These are phyloP conservation scores for Litsea cubeba DNA, from an alignment of 164 flowering plant species.

Conservation along the genomic window DNA sequence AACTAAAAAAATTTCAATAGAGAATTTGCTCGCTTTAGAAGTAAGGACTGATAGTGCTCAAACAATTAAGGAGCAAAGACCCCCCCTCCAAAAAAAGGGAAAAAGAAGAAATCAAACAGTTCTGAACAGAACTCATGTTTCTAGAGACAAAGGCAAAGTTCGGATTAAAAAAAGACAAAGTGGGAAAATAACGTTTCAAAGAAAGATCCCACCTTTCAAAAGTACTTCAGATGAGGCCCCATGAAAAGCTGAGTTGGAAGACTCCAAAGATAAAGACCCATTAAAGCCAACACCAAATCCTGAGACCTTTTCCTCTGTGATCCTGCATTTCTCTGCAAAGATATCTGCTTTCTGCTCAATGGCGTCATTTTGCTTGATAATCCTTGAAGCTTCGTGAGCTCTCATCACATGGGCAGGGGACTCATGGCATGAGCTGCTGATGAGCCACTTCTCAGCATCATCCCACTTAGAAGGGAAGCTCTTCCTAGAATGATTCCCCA, in stretches of 20 bases:
- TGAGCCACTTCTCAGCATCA: slow-evolving; percentile 94
- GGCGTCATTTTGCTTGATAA: slow-evolving; percentile 20
- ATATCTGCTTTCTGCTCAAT: slow-evolving; percentile 36
- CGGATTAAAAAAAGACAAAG: neutral
- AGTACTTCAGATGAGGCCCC: slow-evolving; percentile 46
- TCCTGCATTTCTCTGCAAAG: slow-evolving; percentile 48
- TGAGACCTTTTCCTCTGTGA: slow-evolving; percentile 15
- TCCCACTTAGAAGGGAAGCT: slow-evolving; percentile 92
- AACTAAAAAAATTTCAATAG: too few relatives aligned
- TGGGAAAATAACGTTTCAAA: slow-evolving; percentile 6
- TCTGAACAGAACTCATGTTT: neutral
- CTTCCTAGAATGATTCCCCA: slow-evolving; percentile 47
- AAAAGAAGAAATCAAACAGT: neutral
- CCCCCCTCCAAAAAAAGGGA: neutral
- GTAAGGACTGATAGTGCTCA: too few relatives aligned
- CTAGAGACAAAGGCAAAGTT: neutral
- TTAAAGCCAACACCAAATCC: slow-evolving; percentile 2
- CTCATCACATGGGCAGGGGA: slow-evolving; percentile 58
- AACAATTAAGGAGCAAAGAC: neutral
- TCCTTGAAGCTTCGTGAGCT: slow-evolving; percentile 28
- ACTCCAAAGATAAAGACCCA: slow-evolving; percentile 13
- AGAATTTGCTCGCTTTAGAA: too few relatives aligned
- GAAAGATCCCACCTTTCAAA: slow-evolving; percentile 54
- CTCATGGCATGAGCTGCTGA: slow-evolving; percentile 53
- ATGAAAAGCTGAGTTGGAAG: slow-evolving; percentile 29